Base-by-base conservation (phyloP, 805 yeast genomes). In the Naumovozyma castellii region DNA sequence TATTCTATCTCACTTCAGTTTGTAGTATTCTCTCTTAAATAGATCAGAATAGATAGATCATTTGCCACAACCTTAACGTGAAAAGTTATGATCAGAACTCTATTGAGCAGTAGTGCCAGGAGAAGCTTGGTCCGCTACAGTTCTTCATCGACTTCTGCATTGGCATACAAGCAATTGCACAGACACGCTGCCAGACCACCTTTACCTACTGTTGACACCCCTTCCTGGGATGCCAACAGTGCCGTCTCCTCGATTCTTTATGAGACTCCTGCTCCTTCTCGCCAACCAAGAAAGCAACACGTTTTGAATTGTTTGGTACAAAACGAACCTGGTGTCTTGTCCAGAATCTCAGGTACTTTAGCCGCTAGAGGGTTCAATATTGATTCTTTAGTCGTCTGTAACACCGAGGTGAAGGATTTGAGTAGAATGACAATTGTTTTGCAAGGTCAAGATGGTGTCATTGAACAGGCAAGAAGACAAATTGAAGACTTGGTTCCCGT, bases 311-410 rank as follows among this genome's bases (percentile, higher is more conserved):
- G 98, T 68, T 73, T 92, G 59, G 98, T 92, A 14, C 97, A 92
- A 67, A 90, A 92, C 64, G 98, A 92, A 67, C 97, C 98, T 5
- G 98, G 98, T 72, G 98, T 92, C 35, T 70, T 92, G 54, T 81
- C 95, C 28, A 76, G 90, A 40, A 84, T 92, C 33, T 83, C 97
- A 5, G 96, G 97, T 40, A 87, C 95, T 39, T 73, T 92, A 50
- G 98, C 98, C 30, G 97, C 97, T 31, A 76, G 98, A 63, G 98
- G 98, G 14, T 92, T 92, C 77, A 92, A 92, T 69, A 92, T 92
- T 57, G 98, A 92, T 64, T 90, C 97, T 9, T 73, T 92, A 48
- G 96, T 92, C 43, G 98, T 92, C 35, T 90, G 96, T 62, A 84
- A 80, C 68, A 92, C 98, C 31, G 97, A 90, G 62, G 97, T 92